Evolutionary conservation across 805 yeast species (phyloP), one percentile per base, ranked within the genome.

Genomic region (Metschnikowia reukaufii): DNA sequence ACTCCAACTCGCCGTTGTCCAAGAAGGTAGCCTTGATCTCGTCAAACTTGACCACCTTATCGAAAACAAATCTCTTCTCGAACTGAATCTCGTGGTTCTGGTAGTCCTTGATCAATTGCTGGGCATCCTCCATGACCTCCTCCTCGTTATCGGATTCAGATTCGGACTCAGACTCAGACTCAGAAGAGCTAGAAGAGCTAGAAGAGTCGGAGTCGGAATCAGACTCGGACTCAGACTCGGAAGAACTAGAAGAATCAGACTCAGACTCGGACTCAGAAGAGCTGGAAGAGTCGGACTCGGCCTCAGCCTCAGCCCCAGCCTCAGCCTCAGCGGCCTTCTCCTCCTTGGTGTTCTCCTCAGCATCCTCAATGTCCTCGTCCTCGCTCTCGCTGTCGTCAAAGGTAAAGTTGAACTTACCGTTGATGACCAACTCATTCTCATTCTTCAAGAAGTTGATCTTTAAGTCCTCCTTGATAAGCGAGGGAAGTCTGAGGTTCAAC

Each of bases 11-110:
- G 45, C 68, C 71, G 42, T 66, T 65, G 32, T 61, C 62, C 47
- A 66, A 50, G 52, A 71, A 68, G 43, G 59, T 60, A 23, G 77
- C 76, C 49, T 58, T 63, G 51, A 72, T 68, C 55, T 68, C 65
- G 36, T 66, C 64, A 39, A 61, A 63, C 45, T 67, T 67, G 50
- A 72, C 62, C 23, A 63, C 44, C 56, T 70, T 70, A 45, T 68
- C 74, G 51, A 72, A 72, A 45, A 66, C 66, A 55, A 70, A 71
- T 52, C 67, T 70, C 59, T 72, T 72, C 55, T 71, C 75, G 50
- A 72, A 72, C 44, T 59, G 61, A 42, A 72, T 65, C 58, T 70
- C 75, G 41, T 69, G 69, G 47, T 71, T 67, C 42, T 59, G 54
- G 58, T 61, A 72, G 30, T 71, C 74, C 51, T 62, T 58, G 44